phyloP scores from a whole-genome alignment of 75 land plant genomes.

The Pinus tabuliformis region DNA sequence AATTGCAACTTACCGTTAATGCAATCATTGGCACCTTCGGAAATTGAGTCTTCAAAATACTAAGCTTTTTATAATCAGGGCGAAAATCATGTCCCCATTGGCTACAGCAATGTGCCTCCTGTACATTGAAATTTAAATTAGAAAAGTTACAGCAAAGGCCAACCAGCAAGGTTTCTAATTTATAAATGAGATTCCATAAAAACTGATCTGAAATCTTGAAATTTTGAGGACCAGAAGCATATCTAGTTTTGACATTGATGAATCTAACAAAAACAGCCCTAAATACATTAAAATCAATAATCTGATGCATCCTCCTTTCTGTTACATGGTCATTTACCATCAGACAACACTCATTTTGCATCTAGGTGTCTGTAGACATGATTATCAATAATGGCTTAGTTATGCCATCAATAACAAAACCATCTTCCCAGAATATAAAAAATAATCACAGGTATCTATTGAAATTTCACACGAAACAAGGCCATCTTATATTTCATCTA shows the following conservation, averaged over 20 bases:
- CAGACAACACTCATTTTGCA: not conserved
- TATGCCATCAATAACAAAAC: not conserved
- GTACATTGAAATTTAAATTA: conserved; percentile 9
- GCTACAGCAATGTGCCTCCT: conserved; percentile 99
- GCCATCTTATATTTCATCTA: not conserved
- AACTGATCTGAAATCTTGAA: not conserved
- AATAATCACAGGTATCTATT: not conserved
- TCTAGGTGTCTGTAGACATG: not conserved
- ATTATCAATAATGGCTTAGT: not conserved
- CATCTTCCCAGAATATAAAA: not conserved
- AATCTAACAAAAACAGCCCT: not conserved
- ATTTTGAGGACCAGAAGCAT: not conserved
- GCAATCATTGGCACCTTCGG: conserved; percentile 91
- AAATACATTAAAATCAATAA: not conserved
- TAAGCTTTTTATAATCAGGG: conserved; percentile 94
- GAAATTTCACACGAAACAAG: not conserved
- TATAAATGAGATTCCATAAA: not conserved
- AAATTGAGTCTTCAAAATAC: conserved; percentile 96
- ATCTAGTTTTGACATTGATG: not conserved
- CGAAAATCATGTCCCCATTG: conserved; percentile 99
- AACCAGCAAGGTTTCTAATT: not conserved
- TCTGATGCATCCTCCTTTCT: not conserved
- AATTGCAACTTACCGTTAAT: conserved; percentile 72
- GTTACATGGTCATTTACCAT: not conserved
- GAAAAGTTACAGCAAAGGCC: not conserved